Evolutionary conservation across 371 early-diverging fungal species (phyloP).

Genomic region (Mortierella sp.): DNA sequence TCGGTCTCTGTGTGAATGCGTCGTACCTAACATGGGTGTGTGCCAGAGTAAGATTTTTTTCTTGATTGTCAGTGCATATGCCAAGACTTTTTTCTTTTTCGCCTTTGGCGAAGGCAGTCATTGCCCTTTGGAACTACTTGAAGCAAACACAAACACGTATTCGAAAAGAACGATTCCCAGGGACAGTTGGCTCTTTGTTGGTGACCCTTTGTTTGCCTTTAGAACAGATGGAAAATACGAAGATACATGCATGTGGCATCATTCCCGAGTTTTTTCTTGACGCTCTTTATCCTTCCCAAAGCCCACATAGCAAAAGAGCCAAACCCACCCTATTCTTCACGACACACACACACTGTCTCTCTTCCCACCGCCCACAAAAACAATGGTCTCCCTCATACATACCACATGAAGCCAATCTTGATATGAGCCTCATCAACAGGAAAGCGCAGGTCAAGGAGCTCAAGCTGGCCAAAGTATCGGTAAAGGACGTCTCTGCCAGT

Average conservation of each 20-base stretch:
- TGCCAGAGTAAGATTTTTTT: background rate
- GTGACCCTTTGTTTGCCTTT: background rate
- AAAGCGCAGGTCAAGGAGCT: slow-evolving; percentile 93
- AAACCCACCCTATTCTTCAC: background rate
- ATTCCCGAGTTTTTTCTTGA: too few species aligned
- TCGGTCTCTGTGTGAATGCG: slow-evolving; percentile 76
- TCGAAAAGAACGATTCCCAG: background rate
- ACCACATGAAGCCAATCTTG: slow-evolving; percentile 92
- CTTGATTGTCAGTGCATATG: background rate
- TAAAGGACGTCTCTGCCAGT: slow-evolving; percentile 94
- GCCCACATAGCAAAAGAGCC: background rate
- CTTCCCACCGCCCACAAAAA: background rate
- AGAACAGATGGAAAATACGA: too few species aligned
- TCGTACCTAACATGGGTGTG: slow-evolving; percentile 76
- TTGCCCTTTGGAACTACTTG: background rate
- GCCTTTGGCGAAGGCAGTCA: background rate
- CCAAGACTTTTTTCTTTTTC: slow-evolving; percentile 40
- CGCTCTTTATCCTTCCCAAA: background rate
- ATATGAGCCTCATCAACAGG: slow-evolving; percentile 92
- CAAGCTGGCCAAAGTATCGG: slow-evolving; percentile 96
- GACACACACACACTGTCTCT: background rate
- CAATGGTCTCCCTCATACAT: slow-evolving; percentile 19
- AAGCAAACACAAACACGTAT: slow-evolving; percentile 2
- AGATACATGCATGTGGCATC: too few species aligned
- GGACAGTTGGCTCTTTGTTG: background rate